Conservation (phyloP, 805 yeast genomes). For the Lipomyces chichibuensis region DNA sequence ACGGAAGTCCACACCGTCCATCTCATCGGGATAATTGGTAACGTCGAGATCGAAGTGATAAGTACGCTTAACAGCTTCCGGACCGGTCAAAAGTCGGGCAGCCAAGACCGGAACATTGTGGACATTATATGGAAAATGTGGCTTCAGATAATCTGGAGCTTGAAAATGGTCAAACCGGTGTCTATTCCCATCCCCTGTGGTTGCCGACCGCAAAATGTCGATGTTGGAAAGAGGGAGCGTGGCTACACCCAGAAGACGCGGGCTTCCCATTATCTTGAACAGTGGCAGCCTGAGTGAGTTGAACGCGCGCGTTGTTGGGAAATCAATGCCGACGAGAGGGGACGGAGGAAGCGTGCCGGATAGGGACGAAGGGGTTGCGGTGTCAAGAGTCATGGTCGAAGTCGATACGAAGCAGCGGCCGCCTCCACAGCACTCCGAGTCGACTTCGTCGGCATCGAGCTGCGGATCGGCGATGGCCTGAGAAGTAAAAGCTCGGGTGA, state of each 20-base stretch:
- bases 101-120: constrained; percentile 34
- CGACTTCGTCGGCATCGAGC: background rate
- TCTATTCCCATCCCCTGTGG: background rate
- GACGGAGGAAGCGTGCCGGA: constrained; percentile 7
- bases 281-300: constrained; percentile 24
- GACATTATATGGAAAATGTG: constrained; percentile 38
- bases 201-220: background rate
- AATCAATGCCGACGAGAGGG: background rate
- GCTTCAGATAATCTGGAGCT: constrained; percentile 36
- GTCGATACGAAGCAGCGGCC: constrained; percentile 2
- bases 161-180: background rate
- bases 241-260: constrained; percentile 5
- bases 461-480: constrained; percentile 6
- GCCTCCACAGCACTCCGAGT: constrained; percentile 15
- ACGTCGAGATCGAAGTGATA: constrained; percentile 40
- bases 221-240: constrained; percentile 9
- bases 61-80: constrained; percentile 38
- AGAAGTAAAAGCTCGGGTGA: constrained; percentile 28
- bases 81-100: constrained; percentile 36
- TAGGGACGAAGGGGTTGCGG: background rate
- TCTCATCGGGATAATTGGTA: constrained; percentile 37
- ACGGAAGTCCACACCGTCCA: constrained; percentile 38
- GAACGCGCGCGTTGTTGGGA: constrained; percentile 30
- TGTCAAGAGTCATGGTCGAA: background rate
- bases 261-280: constrained; percentile 7